These are phyloP conservation scores for Eutrema japonicum DNA, from an alignment of 345 rosid species.

Conservation along the genomic window DNA sequence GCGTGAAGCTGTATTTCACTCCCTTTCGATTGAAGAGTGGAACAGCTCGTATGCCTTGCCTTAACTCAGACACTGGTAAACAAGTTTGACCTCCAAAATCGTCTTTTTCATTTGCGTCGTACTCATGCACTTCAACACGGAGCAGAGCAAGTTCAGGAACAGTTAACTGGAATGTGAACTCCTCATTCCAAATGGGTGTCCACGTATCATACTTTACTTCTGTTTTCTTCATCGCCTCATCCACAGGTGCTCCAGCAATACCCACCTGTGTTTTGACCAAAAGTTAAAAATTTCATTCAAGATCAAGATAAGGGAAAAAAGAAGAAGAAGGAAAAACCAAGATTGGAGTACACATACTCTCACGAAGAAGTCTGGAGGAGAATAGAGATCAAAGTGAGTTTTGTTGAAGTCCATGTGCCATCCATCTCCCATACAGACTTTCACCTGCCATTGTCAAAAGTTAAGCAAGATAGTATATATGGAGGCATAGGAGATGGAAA, in stretches of 20 bases:
- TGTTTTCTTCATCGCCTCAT: slow-evolving; percentile 70
- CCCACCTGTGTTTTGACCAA: slow-evolving; percentile 58
- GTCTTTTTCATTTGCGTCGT: slow-evolving; percentile 70
- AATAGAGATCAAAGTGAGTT: slow-evolving; percentile 78
- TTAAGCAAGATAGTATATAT: slow-evolving; percentile 13
- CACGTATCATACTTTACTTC: slow-evolving; percentile 60
- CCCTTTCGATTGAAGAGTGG: slow-evolving; percentile 66
- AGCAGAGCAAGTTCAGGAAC: slow-evolving; percentile 90
- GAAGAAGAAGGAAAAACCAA: too few relatives aligned
- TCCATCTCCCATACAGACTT: slow-evolving; percentile 87
- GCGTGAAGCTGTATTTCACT: slow-evolving; percentile 54
- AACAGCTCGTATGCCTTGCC: slow-evolving; percentile 72
- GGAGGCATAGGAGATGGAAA: neutral
- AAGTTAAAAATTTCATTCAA: neutral
- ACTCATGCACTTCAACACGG: slow-evolving; percentile 73
- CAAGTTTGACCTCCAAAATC: slow-evolving; percentile 92
- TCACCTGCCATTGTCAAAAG: slow-evolving; percentile 55
- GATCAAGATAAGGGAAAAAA: slow-evolving; percentile 9
- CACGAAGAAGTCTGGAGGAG: slow-evolving; percentile 91
- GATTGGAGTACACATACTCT: slow-evolving; percentile 52
- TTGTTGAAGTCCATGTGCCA: slow-evolving; percentile 78
- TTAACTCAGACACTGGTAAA: slow-evolving; percentile 72
- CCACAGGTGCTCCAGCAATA: slow-evolving; percentile 77
- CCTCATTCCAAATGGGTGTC: slow-evolving; percentile 88
- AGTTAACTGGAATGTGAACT: slow-evolving; percentile 66